Evolutionary conservation across 306 rosid species (phyloP).

Genomic region (Senna siamea): DNA sequence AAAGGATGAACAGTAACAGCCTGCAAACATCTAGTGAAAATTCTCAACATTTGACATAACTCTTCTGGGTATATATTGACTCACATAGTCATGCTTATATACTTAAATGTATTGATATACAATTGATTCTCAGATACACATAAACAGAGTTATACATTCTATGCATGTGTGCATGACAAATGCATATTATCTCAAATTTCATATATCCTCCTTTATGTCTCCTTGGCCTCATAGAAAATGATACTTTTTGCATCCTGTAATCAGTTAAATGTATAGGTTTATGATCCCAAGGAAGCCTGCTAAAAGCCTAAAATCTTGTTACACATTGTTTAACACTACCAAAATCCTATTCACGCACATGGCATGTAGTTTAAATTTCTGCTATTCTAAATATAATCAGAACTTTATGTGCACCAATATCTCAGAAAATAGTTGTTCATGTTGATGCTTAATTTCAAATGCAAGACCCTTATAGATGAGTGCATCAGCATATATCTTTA

Average conservation of each 20-base stretch:
- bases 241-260: constrained; percentile 23
- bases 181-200: background rate
- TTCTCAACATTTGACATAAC: constrained; percentile 63
- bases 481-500: constrained; percentile 5
- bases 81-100: constrained; percentile 5
- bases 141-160: constrained; percentile 2
- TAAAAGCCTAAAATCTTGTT: background rate
- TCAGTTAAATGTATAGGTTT: background rate
- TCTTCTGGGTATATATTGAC: constrained; percentile 29
- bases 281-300: background rate
- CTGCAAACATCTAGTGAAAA: constrained; percentile 92
- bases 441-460: constrained; percentile 11
- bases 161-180: background rate
- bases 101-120: constrained; percentile 5
- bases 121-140: background rate
- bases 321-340: constrained; percentile 9
- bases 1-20: constrained; percentile 99
- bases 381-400: constrained; percentile 17
- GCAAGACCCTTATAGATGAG: constrained; percentile 15
- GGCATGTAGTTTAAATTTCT: constrained; percentile 11
- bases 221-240: constrained; percentile 9
- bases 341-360: constrained; percentile 12
- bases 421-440: constrained; percentile 17
- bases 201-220: background rate
- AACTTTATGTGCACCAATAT: background rate